A percentile compares a stretch with the other conserved stretches of the same genome.
These are phyloP conservation scores for Auriscalpium vulgare DNA, from an alignment of 768 basidiomycete genomes.

Conservation along the genomic window DNA sequence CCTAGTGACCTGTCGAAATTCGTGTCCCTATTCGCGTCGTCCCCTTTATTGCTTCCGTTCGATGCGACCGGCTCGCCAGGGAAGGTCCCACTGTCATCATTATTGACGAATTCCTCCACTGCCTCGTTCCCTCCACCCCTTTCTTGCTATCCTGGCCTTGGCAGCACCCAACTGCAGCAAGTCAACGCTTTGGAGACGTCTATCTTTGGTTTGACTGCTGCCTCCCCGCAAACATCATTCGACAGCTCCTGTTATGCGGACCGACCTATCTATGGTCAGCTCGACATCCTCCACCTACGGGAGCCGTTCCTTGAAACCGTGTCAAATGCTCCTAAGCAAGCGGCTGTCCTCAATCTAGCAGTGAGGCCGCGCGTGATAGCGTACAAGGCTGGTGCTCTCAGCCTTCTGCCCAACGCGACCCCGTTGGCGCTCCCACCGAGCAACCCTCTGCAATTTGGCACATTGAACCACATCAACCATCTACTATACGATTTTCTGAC, in stretches of 20 bases:
- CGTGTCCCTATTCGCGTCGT: conserved; percentile 35
- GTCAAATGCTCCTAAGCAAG: conserved; percentile 38
- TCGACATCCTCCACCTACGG: conserved; percentile 49
- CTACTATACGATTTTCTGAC: conserved; percentile 49
- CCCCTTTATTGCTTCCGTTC: conserved; percentile 50
- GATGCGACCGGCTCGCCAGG: conserved; percentile 36
- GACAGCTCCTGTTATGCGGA: conserved; percentile 44
- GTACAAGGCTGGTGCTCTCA: conserved; percentile 44
- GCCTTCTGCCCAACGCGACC: conserved; percentile 34
- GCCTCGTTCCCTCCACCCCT: conserved; percentile 50
- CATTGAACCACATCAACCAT: conserved; percentile 44
- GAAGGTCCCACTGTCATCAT: conserved; percentile 24
- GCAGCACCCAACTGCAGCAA: conserved; percentile 28
- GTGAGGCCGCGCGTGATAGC: conserved; percentile 41
- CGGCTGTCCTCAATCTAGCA: conserved; percentile 37
- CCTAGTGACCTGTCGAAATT: conserved; percentile 37
- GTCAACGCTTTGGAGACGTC: conserved; percentile 41
- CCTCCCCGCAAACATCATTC: conserved; percentile 29
- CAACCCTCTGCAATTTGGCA: conserved; percentile 50
- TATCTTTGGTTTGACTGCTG: conserved; percentile 41
- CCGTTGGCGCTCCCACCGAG: conserved; percentile 26
- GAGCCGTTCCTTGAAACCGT: conserved; percentile 46
- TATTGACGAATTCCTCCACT: conserved; percentile 35
- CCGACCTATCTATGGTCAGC: conserved; percentile 55
- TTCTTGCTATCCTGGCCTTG: conserved; percentile 51